Evolutionary conservation across 176 grass and related monocot genomes (phyloP).

Genomic region (Triticum urartu): DNA sequence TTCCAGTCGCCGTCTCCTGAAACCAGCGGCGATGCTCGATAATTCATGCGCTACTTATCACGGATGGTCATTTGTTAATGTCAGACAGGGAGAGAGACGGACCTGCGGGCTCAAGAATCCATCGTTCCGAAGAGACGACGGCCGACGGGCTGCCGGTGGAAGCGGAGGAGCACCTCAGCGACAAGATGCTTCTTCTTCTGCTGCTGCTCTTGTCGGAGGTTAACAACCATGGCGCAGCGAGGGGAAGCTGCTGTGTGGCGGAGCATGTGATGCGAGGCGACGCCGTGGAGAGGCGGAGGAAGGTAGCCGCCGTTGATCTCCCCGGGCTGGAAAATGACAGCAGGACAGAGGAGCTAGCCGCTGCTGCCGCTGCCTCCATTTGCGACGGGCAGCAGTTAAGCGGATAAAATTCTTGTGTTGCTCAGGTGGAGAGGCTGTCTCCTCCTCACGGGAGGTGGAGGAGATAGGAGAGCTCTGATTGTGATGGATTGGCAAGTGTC

Average conservation of each 20-base stretch:
- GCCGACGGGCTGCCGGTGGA: neutral
- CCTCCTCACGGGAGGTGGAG: neutral
- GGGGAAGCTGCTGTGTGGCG: neutral
- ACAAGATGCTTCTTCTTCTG: neutral
- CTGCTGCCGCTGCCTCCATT: conserved; percentile 28
- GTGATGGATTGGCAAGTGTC: neutral
- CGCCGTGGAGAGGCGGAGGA: neutral
- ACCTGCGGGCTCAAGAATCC: conserved; percentile 69
- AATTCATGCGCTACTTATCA: neutral
- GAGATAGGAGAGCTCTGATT: conserved; percentile 2
- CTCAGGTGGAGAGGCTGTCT: neutral
- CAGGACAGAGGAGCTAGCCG: conserved; percentile 3
- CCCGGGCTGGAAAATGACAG: neutral
- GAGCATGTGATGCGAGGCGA: neutral
- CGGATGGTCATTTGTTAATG: neutral
- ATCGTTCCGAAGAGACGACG: conserved; percentile 36
- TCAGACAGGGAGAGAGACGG: neutral
- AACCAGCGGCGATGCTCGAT: neutral
- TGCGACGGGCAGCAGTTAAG: neutral
- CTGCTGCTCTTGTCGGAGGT: no score
- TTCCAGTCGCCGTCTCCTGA: conserved; percentile 74
- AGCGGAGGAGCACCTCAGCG: conserved; percentile 27
- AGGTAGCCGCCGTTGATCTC: neutral
- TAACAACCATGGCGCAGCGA: neutral
- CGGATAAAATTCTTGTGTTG: neutral